Conservation (phyloP, 495 filamentous ascomycete genomes). For the Parathielavia hyrcaniae region DNA sequence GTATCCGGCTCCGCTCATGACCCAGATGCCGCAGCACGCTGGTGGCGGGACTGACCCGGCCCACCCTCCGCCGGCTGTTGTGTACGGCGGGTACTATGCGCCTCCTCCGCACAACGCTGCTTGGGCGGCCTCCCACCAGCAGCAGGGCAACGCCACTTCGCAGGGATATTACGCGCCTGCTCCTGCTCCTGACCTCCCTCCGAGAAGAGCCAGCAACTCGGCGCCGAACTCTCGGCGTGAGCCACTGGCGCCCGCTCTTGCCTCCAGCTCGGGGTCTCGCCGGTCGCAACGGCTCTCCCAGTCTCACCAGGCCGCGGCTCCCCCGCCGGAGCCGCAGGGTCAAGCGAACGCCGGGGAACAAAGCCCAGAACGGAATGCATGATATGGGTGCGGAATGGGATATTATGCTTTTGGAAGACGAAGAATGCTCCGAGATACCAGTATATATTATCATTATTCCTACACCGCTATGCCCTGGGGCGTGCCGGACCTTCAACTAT, state of each 20-base stretch:
- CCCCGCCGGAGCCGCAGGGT: not conserved
- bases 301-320: not conserved
- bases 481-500: no score
- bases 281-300: not conserved
- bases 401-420: not conserved
- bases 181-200: no score
- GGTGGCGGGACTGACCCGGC: not conserved
- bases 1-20: not conserved
- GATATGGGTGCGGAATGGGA: not conserved
- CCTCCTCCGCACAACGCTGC: constrained; percentile 3
- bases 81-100: constrained; percentile 22
- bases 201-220: not conserved
- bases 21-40: not conserved
- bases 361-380: not conserved
- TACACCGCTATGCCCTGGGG: no score
- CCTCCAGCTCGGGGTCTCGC: not conserved
- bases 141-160: not conserved
- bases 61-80: not conserved
- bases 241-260: not conserved
- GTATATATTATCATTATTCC: no score
- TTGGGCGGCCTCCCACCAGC: constrained; percentile 1
- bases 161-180: constrained; percentile 21
- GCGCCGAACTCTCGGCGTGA: not conserved
- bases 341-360: not conserved
- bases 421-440: not conserved